These are phyloP conservation scores for Malania oleifera DNA, from an alignment of 164 flowering plant species.

Conservation along the genomic window DNA sequence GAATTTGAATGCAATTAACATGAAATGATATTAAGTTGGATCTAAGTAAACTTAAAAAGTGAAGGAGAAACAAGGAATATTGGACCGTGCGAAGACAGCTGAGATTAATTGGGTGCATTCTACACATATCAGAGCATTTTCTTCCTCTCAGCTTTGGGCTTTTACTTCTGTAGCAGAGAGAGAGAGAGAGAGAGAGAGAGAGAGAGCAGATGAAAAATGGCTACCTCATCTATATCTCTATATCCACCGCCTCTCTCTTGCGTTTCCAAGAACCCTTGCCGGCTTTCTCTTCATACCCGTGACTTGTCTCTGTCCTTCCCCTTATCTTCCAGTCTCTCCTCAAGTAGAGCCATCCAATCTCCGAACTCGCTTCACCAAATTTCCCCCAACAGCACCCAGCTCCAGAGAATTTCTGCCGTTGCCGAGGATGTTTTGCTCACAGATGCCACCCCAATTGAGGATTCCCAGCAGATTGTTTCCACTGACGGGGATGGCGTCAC, in stretches of 20 bases:
- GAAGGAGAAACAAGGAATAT: too few species aligned
- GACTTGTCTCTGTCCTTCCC: constrained; percentile 10
- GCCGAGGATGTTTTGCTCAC: constrained; percentile 25
- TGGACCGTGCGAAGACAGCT: too few species aligned
- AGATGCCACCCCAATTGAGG: constrained; percentile 26
- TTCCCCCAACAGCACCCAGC: constrained; percentile 9
- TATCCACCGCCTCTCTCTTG: constrained; percentile 17
- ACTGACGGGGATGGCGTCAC: constrained; percentile 33
- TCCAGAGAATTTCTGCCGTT: constrained; percentile 30
- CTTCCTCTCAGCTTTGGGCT: too few species aligned
- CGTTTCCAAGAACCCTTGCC: constrained; percentile 12
- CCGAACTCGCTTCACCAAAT: constrained; percentile 7
- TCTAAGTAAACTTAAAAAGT: too few species aligned
- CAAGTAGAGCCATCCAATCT: constrained; percentile 8
- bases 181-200: constrained; percentile 7
- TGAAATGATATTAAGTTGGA: too few species aligned
- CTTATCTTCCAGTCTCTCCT: constrained; percentile 7
- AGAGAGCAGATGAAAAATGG: constrained; percentile 30
- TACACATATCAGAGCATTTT: too few species aligned
- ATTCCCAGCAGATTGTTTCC: constrained; percentile 35
- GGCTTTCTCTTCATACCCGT: constrained; percentile 5
- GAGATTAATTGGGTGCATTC: too few species aligned
- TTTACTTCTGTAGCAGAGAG: not conserved
- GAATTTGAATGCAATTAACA: too few species aligned
- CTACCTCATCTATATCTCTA: constrained; percentile 25